Conservation (phyloP, 495 filamentous ascomycete genomes). For the Penicillium roqueforti region DNA sequence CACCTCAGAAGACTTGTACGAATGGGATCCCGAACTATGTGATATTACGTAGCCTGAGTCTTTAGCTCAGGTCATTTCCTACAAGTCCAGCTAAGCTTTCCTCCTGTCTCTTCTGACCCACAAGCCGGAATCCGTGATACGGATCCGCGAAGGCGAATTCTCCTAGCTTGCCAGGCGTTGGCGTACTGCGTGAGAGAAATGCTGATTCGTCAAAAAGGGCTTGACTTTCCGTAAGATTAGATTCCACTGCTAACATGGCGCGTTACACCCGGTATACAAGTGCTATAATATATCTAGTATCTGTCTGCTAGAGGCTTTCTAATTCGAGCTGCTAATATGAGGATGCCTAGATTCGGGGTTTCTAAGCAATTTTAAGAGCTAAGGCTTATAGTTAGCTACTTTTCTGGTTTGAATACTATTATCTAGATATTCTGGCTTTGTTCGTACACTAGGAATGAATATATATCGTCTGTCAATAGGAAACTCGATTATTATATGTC, state of each 20-base stretch:
- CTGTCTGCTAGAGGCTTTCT: background rate
- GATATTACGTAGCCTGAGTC: slow-evolving; percentile 6
- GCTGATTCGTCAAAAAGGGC: background rate
- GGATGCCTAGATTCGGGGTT: background rate
- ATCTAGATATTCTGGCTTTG: background rate
- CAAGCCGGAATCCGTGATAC: background rate
- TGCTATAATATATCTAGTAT: background rate
- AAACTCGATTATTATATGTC: too few relatives aligned
- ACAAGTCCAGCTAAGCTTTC: slow-evolving; percentile 8
- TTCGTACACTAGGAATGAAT: background rate
- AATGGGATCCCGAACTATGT: slow-evolving; percentile 9
- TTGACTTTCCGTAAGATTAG: background rate
- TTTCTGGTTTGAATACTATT: too few relatives aligned
- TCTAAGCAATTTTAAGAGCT: background rate
- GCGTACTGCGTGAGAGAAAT: background rate
- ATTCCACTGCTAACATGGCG: background rate
- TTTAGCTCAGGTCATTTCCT: background rate
- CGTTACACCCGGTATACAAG: background rate
- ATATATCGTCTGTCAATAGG: background rate
- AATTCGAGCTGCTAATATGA: background rate
- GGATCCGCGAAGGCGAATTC: background rate
- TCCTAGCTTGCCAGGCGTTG: background rate
- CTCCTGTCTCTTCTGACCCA: background rate
- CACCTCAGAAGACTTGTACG: background rate
- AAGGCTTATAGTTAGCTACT: too few relatives aligned